These are phyloP conservation scores for Thielaviopsis punctulata DNA, from an alignment of 2,329 filamentous ascomycete genomes.

Conservation along the genomic window DNA sequence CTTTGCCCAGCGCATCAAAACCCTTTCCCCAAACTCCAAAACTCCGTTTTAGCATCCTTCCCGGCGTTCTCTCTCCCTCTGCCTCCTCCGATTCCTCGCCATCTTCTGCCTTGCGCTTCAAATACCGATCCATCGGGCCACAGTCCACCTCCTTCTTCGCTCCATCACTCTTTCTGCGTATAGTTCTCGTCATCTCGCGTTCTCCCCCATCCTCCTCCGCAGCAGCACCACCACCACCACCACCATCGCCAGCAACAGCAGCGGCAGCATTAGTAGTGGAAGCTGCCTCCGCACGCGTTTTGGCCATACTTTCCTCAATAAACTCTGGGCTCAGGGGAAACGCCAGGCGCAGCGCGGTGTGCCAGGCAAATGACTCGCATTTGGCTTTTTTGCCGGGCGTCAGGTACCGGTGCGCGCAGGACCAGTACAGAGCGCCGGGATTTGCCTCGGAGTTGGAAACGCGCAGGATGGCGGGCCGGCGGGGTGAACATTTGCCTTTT, in stretches of 20 bases:
- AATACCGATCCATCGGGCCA: neutral
- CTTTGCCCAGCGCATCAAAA: too few relatives aligned
- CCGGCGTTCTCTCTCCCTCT: neutral
- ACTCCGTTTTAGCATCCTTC: too few relatives aligned
- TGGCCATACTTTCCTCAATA: neutral
- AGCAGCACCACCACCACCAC: neutral
- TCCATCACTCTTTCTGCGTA: neutral
- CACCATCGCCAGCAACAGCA: neutral
- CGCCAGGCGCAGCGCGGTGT: neutral
- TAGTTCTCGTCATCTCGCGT: neutral
- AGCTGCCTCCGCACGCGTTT: neutral
- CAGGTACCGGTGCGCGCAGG: neutral
- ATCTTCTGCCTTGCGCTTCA: neutral
- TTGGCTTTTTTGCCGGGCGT: neutral
- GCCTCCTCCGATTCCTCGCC: neutral
- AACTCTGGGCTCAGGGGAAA: neutral
- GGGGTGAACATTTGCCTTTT: neutral
- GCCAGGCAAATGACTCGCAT: neutral
- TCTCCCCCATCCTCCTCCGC: neutral
- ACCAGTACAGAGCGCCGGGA: neutral
- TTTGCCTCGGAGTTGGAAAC: neutral
- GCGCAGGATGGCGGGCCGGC: neutral
- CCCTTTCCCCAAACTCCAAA: too few relatives aligned
- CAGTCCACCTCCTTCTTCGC: neutral
- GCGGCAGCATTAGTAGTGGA: neutral